Percentiles rank a stretch among this genome's conserved stretches.
phyloP scores from a whole-genome alignment of 2,329 filamentous ascomycete species.

The Tolypocladium ovalisporum region DNA sequence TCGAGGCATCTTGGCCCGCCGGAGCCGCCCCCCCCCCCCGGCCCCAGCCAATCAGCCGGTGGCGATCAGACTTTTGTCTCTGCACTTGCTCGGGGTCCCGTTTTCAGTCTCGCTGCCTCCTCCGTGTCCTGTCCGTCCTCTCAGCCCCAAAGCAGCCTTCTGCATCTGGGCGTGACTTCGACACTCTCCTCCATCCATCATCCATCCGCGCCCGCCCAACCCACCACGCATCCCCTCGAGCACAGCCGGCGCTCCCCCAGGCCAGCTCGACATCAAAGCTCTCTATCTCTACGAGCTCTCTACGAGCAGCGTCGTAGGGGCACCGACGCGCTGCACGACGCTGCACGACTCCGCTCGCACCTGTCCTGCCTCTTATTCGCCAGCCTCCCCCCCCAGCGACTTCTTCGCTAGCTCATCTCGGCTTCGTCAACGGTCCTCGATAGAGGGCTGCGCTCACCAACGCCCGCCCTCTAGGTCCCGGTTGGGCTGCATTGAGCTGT shows the following conservation, averaged over 20 bases:
- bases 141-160: not conserved
- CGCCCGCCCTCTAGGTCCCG: not conserved
- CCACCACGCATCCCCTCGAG: not conserved
- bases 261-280: too few relatives aligned
- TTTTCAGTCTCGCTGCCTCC: conserved; percentile 6
- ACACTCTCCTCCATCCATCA: not conserved
- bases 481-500: not conserved
- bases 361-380: not conserved
- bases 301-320: not conserved
- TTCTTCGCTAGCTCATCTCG: not conserved
- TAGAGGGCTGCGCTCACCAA: conserved; percentile 1
- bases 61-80: conserved; percentile 23
- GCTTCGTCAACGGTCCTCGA: not conserved
- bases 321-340: not conserved
- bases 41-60: conserved; percentile 21
- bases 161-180: not conserved
- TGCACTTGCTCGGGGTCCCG: conserved; percentile 5
- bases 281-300: too few relatives aligned
- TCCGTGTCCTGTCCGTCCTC: not conserved
- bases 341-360: not conserved
- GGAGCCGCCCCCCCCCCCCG: conserved; percentile 5
- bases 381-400: not conserved
- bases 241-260: not conserved
- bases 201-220: not conserved
- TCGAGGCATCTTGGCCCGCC: conserved; percentile 5